These are phyloP conservation scores for Epichloe amarillans DNA, from an alignment of 2,329 filamentous ascomycete genomes.

Conservation along the genomic window DNA sequence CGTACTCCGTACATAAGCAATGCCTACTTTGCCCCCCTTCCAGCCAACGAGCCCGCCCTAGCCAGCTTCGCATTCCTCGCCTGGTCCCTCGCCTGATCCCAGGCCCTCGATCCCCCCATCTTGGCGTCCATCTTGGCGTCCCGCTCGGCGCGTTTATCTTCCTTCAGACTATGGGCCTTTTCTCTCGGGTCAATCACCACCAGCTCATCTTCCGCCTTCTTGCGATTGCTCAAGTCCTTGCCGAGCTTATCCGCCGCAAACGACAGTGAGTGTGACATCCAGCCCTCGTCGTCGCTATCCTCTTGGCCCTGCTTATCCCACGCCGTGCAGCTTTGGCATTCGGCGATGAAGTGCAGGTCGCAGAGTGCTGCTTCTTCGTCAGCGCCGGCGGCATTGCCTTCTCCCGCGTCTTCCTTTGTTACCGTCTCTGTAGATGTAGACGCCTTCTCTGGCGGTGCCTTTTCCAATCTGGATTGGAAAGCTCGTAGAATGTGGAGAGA, in stretches of 20 bases:
- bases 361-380: slow-evolving; percentile 67
- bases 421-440: slow-evolving; percentile 20
- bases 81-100: slow-evolving; percentile 36
- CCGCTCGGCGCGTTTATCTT: slow-evolving; percentile 46
- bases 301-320: slow-evolving; percentile 59
- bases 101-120: slow-evolving; percentile 33
- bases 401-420: slow-evolving; percentile 21
- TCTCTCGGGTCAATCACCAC: slow-evolving; percentile 88
- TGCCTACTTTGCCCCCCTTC: slow-evolving; percentile 42
- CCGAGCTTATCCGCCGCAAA: slow-evolving; percentile 85
- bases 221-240: slow-evolving; percentile 82
- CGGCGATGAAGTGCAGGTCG: slow-evolving; percentile 89
- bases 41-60: slow-evolving; percentile 37
- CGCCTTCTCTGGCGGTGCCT: slow-evolving; percentile 30
- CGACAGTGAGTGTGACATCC: slow-evolving; percentile 75
- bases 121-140: slow-evolving; percentile 32
- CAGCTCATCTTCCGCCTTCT: slow-evolving; percentile 80
- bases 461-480: slow-evolving; percentile 67
- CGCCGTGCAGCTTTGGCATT: slow-evolving; percentile 80
- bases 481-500: slow-evolving; percentile 60
- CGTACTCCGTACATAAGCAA: neutral
- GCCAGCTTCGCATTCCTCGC: slow-evolving; percentile 44
- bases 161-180: slow-evolving; percentile 59
- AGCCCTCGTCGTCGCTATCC: slow-evolving; percentile 52
- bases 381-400: slow-evolving; percentile 6